Evolutionary conservation across 371 early-diverging fungal species (phyloP).

Genomic region (Mucor lusitanicus): DNA sequence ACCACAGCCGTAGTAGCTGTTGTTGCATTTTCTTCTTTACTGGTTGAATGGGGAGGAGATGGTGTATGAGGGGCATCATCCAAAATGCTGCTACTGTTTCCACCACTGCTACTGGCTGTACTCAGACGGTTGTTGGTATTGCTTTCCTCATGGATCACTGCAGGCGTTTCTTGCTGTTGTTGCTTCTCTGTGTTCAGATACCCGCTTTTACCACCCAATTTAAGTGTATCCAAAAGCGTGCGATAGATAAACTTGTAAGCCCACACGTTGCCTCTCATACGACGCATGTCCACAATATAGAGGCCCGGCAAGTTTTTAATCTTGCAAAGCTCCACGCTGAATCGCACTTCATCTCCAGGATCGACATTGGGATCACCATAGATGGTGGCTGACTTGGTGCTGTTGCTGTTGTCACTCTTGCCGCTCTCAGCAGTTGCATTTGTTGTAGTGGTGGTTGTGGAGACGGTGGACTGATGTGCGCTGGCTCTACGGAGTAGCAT

Average conservation of each 20-base stretch:
- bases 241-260: slow-evolving; percentile 91
- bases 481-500: slow-evolving; percentile 42
- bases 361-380: slow-evolving; percentile 93
- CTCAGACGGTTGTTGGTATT: slow-evolving; percentile 11
- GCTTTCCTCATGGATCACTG: neutral
- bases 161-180: neutral
- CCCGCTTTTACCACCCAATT: slow-evolving; percentile 55
- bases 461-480: neutral
- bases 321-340: slow-evolving; percentile 86
- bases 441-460: neutral
- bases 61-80: neutral
- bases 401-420: neutral
- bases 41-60: neutral
- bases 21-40: neutral
- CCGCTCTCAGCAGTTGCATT: neutral
- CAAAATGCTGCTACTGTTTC: slow-evolving; percentile 10
- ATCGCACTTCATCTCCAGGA: slow-evolving; percentile 79
- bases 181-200: slow-evolving; percentile 25
- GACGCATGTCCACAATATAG: slow-evolving; percentile 90
- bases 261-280: slow-evolving; percentile 92
- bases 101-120: slow-evolving; percentile 16
- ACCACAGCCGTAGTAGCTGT: neutral
- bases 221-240: slow-evolving; percentile 58
- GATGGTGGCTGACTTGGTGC: slow-evolving; percentile 32
- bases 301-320: slow-evolving; percentile 87